Percentiles rank a stretch among this genome's conserved stretches.
phyloP scores from a whole-genome alignment of 768 basidiomycete genomes.

The Suillus tomentosus region DNA sequence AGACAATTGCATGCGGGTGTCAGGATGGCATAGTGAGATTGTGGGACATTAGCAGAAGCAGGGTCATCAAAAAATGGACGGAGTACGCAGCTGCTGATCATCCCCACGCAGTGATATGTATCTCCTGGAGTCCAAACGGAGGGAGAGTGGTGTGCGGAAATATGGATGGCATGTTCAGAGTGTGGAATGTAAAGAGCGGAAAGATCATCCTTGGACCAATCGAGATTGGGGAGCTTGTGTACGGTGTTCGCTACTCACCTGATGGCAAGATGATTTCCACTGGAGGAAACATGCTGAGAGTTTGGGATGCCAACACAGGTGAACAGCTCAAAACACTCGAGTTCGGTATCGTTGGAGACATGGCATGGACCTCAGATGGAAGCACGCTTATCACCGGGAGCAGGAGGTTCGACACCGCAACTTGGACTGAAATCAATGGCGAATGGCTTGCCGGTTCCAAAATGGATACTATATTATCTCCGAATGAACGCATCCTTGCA shows the following conservation, averaged over 20 bases:
- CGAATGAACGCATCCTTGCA: not conserved
- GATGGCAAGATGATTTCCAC: not conserved
- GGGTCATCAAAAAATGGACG: not conserved
- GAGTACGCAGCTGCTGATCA: not conserved
- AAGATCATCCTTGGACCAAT: not conserved
- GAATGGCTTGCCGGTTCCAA: not conserved
- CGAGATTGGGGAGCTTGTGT: not conserved
- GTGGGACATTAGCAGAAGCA: not conserved
- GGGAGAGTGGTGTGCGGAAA: not conserved
- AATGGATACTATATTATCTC: not conserved
- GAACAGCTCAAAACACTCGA: not conserved
- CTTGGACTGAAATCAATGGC: not conserved
- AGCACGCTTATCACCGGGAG: not conserved
- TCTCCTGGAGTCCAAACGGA: not conserved
- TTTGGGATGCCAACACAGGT: not conserved
- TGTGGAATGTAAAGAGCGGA: not conserved
- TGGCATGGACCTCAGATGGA: not conserved
- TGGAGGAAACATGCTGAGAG: not conserved
- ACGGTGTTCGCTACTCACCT: not conserved
- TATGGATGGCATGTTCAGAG: not conserved
- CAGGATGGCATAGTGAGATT: conserved; percentile 10
- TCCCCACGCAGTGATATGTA: not conserved
- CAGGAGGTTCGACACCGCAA: not conserved
- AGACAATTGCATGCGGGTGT: conserved; percentile 9
- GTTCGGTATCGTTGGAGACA: not conserved